phyloP scores from a whole-genome alignment of 768 basidiomycete species.

The Trametes gibbosa region DNA sequence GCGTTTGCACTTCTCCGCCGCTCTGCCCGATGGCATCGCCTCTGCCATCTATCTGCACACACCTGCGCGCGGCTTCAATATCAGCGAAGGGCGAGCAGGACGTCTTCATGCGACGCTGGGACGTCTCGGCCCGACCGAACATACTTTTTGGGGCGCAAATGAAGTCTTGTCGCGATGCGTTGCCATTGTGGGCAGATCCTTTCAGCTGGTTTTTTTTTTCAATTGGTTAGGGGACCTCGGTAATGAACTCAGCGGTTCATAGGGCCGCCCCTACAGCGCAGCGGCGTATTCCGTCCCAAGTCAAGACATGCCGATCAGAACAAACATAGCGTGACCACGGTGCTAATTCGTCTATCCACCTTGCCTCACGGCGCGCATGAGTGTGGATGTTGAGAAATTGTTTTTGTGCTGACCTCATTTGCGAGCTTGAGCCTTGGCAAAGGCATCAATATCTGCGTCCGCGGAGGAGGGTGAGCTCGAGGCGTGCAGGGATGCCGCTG shows the following conservation, averaged over 20 bases:
- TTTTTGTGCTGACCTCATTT: too few relatives aligned
- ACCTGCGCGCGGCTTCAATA: not conserved
- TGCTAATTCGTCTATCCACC: not conserved
- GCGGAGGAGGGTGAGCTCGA: too few relatives aligned
- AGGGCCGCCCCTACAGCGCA: not conserved
- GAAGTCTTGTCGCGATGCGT: not conserved
- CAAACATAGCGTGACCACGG: not conserved
- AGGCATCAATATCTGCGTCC: too few relatives aligned
- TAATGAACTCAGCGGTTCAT: not conserved
- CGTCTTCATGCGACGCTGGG: not conserved
- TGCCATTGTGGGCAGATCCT: not conserved
- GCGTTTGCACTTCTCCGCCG: not conserved
- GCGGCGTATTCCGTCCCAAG: not conserved
- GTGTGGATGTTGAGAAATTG: too few relatives aligned
- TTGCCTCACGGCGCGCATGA: too few relatives aligned
- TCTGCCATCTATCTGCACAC: not conserved
- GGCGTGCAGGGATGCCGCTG: too few relatives aligned
- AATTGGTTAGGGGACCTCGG: constrained; percentile 13
- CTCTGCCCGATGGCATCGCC: not conserved
- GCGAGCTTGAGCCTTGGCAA: too few relatives aligned
- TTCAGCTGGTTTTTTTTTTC: not conserved
- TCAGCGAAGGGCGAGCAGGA: not conserved
- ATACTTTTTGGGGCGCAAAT: not conserved
- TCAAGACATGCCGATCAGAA: not conserved
- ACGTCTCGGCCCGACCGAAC: not conserved